These are phyloP conservation scores for Acrocalymma vagum DNA, from an alignment of 2,329 filamentous ascomycete genomes.

Conservation along the genomic window DNA sequence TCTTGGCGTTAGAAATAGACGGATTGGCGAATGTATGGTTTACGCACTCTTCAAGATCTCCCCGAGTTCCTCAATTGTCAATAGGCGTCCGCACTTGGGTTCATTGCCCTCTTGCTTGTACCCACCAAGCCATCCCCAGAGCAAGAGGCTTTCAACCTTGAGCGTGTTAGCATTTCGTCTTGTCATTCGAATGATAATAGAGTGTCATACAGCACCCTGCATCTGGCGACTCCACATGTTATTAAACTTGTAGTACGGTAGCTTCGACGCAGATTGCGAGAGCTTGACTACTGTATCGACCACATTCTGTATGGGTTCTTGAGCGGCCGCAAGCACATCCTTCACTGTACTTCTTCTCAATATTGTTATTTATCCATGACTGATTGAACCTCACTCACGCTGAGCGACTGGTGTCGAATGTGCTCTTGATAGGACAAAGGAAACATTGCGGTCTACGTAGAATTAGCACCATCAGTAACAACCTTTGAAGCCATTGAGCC, in stretches of 20 bases:
- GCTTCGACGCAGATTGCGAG: conserved; percentile 76
- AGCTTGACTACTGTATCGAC: conserved; percentile 76
- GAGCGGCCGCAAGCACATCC: conserved; percentile 73
- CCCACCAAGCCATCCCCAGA: conserved; percentile 82
- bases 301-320: conserved; percentile 75
- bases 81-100: conserved; percentile 68
- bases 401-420: conserved; percentile 81
- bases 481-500: not conserved
- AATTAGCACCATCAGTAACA: conserved; percentile 17
- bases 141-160: conserved; percentile 65
- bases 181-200: not conserved
- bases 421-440: conserved; percentile 85
- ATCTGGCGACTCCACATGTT: conserved; percentile 83
- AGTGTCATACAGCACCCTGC: conserved; percentile 73
- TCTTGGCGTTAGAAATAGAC: conserved; percentile 15
- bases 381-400: conserved; percentile 64
- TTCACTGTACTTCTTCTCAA: conserved; percentile 69
- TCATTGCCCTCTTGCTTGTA: conserved; percentile 63
- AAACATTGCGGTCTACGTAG: conserved; percentile 71
- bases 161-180: conserved; percentile 12
- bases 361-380: no score
- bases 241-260: conserved; percentile 99
- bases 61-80: conserved; percentile 90
- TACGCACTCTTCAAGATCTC: conserved; percentile 73
- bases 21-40: conserved; percentile 8